Conservation (phyloP, 495 filamentous ascomycete species). For the Immersiella caudata region DNA sequence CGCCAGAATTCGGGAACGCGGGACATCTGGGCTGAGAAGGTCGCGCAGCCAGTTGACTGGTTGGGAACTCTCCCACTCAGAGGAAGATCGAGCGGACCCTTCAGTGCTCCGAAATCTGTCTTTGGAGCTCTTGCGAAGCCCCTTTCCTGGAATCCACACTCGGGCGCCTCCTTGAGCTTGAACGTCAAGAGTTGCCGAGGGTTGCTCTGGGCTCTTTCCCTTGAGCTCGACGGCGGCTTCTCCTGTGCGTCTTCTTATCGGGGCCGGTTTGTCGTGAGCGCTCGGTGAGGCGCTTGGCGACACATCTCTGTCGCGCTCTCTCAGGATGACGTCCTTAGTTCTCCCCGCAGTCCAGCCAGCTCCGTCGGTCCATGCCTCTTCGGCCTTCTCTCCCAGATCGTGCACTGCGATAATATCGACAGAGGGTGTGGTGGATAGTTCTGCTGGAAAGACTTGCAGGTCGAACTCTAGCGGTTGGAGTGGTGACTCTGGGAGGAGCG, state of each 20-base stretch:
- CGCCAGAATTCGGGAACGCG: constrained; percentile 11
- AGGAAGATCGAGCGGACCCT: neutral
- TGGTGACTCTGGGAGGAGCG: neutral
- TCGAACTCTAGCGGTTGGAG: neutral
- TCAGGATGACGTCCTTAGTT: neutral
- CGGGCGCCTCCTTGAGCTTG: too few relatives aligned
- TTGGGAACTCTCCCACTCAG: neutral
- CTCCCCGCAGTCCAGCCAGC: neutral
- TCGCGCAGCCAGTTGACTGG: constrained; percentile 22
- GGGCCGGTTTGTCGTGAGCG: neutral
- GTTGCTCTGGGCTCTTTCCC: too few relatives aligned
- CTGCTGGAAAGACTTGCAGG: neutral
- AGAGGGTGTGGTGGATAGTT: neutral
- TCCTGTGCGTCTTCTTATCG: neutral
- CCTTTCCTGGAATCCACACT: too few relatives aligned
- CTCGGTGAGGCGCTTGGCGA: too few relatives aligned
- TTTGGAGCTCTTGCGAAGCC: neutral
- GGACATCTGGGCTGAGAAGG: constrained; percentile 17
- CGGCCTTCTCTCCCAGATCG: constrained; percentile 20
- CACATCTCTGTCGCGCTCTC: constrained; percentile 4
- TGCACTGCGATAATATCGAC: constrained; percentile 27
- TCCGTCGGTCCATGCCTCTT: constrained; percentile 20
- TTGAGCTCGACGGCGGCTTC: neutral
- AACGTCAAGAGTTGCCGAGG: too few relatives aligned
- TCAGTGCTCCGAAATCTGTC: neutral